These are phyloP conservation scores for Miamiensis avidus DNA, from an alignment of 169 alveolate genomes.

Conservation along the genomic window DNA sequence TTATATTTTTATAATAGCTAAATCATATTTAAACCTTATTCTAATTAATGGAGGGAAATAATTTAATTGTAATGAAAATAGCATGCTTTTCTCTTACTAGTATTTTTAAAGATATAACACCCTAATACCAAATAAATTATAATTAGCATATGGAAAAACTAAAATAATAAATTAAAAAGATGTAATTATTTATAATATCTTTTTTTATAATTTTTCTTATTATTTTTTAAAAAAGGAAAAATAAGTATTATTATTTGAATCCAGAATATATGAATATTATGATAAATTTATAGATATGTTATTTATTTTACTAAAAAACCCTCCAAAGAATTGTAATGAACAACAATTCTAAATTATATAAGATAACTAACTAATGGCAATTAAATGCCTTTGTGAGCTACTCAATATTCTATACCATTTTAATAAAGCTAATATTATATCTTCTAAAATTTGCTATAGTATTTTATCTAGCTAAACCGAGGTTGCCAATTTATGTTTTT, in stretches of 20 bases:
- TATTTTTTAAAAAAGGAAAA: not conserved
- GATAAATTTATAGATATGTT: not conserved
- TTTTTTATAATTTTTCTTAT: too few relatives aligned
- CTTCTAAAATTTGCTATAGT: too few relatives aligned
- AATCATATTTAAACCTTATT: not conserved
- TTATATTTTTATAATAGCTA: too few relatives aligned
- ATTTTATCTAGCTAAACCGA: not conserved
- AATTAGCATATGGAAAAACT: not conserved
- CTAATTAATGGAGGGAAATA: not conserved
- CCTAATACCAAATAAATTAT: not conserved
- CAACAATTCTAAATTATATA: too few relatives aligned
- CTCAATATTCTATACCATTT: not conserved
- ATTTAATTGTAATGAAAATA: too few relatives aligned
- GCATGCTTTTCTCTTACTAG: not conserved
- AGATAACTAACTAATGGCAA: not conserved
- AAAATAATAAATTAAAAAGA: too few relatives aligned
- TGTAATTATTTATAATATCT: too few relatives aligned
- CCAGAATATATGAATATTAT: not conserved
- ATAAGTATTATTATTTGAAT: not conserved
- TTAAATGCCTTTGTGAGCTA: not conserved
- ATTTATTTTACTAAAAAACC: too few relatives aligned
- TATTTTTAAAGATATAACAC: not conserved
- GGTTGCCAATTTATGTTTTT: not conserved
- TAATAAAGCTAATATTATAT: not conserved
- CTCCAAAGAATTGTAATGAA: not conserved